Evolutionary conservation across 2,329 filamentous ascomycete species (phyloP).

Genomic region (Didymella glomerata): DNA sequence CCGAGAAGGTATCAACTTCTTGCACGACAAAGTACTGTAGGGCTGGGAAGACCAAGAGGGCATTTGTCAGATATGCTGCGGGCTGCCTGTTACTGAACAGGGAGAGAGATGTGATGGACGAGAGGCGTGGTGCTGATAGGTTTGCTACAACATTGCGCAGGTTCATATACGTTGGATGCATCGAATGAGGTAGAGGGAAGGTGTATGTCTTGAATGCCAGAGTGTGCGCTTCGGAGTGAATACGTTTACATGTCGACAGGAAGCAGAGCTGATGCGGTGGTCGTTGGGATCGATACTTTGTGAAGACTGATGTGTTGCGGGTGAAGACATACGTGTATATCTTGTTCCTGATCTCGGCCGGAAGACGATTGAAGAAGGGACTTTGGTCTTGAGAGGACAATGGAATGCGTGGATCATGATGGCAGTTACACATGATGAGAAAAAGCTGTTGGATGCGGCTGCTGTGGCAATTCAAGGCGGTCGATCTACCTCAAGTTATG

Average conservation of each 20-base stretch:
- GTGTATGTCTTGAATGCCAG: constrained; percentile 18
- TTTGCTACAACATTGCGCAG: neutral
- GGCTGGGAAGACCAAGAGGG: constrained; percentile 12
- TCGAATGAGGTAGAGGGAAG: constrained; percentile 3
- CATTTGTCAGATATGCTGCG: constrained; percentile 8
- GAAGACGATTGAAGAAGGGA: constrained; percentile 12
- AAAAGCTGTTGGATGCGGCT: neutral
- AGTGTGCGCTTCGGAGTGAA: constrained; percentile 17
- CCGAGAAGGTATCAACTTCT: too few relatives aligned
- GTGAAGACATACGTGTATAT: constrained; percentile 22
- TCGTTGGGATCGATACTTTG: neutral
- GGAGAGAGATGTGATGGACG: constrained; percentile 8
- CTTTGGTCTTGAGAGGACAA: constrained; percentile 5
- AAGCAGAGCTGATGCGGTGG: constrained; percentile 19
- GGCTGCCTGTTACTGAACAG: neutral
- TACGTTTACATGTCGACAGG: constrained; percentile 19
- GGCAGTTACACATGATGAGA: neutral
- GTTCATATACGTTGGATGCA: neutral
- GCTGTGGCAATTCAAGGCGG: neutral
- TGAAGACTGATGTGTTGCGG: neutral
- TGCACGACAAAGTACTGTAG: constrained; percentile 5
- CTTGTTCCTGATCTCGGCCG: constrained; percentile 20
- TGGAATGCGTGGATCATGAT: neutral
- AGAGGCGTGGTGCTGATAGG: neutral
- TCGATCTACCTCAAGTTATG: neutral